Conservation (phyloP, 306 rosid species). For the Styphnolobium japonicum region DNA sequence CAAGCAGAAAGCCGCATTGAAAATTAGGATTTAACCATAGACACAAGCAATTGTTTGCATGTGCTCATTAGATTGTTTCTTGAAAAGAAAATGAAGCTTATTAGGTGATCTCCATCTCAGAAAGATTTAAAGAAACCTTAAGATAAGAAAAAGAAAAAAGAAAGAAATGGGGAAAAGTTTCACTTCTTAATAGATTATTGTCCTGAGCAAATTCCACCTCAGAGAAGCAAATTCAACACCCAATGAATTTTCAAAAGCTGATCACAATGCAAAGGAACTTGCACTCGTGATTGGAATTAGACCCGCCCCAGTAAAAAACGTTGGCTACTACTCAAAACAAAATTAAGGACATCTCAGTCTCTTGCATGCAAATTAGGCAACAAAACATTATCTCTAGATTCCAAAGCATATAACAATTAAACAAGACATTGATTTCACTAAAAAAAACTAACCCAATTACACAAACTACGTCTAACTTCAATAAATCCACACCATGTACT, state of each 20-base stretch:
- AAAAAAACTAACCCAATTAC: neutral
- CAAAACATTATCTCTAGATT: neutral
- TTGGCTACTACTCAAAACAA: neutral
- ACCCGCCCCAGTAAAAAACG: neutral
- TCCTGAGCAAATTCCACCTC: neutral
- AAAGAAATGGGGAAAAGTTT: neutral
- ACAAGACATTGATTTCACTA: neutral
- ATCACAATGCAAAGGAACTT: neutral
- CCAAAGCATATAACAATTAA: neutral
- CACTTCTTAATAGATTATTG: neutral
- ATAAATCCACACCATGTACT: constrained; percentile 30
- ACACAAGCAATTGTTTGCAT: neutral
- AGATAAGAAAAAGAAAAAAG: neutral
- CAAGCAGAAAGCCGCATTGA: neutral
- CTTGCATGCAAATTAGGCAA: neutral
- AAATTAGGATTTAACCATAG: neutral
- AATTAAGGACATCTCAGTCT: neutral
- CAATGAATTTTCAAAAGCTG: neutral
- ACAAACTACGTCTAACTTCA: constrained; percentile 1
- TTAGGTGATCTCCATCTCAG: neutral
- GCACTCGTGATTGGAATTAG: neutral
- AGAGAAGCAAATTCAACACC: constrained; percentile 9
- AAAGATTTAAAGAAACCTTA: neutral
- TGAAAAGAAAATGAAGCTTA: neutral
- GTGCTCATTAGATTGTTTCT: neutral